These are phyloP conservation scores for Penicillium polonicum DNA, from an alignment of 2,329 filamentous ascomycete species.

Conservation along the genomic window DNA sequence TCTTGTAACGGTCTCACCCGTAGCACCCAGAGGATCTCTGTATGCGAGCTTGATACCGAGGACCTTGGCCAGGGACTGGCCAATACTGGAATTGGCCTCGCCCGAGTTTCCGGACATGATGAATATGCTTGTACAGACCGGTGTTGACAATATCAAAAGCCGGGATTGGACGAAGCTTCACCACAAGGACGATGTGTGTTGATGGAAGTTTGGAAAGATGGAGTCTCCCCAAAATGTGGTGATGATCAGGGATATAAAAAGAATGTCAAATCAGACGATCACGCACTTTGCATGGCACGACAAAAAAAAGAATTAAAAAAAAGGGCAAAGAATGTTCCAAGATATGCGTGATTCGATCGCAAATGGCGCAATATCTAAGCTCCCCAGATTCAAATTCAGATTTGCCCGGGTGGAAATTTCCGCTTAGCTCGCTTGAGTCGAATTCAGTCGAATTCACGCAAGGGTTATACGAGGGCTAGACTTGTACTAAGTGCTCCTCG, in stretches of 20 bases:
- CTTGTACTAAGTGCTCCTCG: not conserved
- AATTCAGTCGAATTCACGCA: not conserved
- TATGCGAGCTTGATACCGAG: slow-evolving; percentile 80
- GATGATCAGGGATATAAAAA: slow-evolving; percentile 18
- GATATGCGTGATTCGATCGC: slow-evolving; percentile 22
- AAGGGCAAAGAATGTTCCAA: slow-evolving; percentile 5
- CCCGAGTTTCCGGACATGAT: not conserved
- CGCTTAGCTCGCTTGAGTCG: slow-evolving; percentile 7
- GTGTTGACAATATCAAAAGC: slow-evolving; percentile 3
- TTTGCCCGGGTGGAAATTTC: slow-evolving; percentile 1
- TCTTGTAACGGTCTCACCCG: slow-evolving; percentile 63
- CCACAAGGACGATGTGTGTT: not conserved
- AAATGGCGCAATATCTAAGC: slow-evolving; percentile 29
- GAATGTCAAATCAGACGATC: slow-evolving; percentile 13
- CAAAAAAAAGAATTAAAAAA: slow-evolving; percentile 3
- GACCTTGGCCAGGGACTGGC: slow-evolving; percentile 72
- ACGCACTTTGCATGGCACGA: slow-evolving; percentile 14
- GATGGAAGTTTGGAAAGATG: not conserved
- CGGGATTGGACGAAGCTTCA: slow-evolving; percentile 2
- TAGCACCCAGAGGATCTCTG: slow-evolving; percentile 54
- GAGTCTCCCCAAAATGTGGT: slow-evolving; percentile 7
- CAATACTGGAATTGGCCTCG: slow-evolving; percentile 55
- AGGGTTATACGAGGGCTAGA: slow-evolving; percentile 10
- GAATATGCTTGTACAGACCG: not conserved
- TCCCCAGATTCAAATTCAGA: slow-evolving; percentile 18